Evolutionary conservation across 805 yeast genomes (phyloP), one percentile per base, ranked within the genome.

Genomic region (Millerago galiae): DNA sequence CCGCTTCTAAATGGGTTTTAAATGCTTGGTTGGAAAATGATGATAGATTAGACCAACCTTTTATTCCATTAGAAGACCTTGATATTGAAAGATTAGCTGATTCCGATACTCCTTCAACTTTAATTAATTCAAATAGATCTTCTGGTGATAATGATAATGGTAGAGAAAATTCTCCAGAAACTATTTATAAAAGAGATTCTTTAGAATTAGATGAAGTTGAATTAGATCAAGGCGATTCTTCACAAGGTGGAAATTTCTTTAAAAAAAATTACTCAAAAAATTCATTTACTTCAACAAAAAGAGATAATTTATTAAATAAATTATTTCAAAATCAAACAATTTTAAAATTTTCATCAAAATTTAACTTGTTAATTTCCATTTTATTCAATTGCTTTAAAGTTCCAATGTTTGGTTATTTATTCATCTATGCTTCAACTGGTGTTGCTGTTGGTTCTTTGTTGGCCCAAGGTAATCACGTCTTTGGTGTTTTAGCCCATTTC

Each of bases 401-500:
- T 64, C 84, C 83, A 15, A 62, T 86, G 58, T 72, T 88, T 38
- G 62, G 78, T 37, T 79, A 70, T 51, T 74, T 79, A 40, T 66
- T 79, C 42, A 67, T 75, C 24, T 79, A 85, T 55, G 54, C 81
- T 14, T 62, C 68, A 39, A 66, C 72, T 12, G 81, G 79, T 42
- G 27, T 63, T 15, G 86, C 88, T 7, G 80, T 83, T 6, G 83
- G 85, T 35, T 75, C 74, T 41, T 58, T 81, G 33, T 62, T 89
- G 54, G 98, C 95, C 32, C 65, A 75, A 61, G 90, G 79, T 4
- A 57, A 53, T 11, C 68, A 68, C 16, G 81, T 90, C 12, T 91
- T 87, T 67, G 88, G 87, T 53, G 62, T 91, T 40, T 71, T 91
- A 44, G 99, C 99, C 2, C 99, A 91, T 63, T 87, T 88, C 73